Evolutionary conservation across 192 early-diverging fungal species (phyloP).

Genomic region (Coemansia sp.): DNA sequence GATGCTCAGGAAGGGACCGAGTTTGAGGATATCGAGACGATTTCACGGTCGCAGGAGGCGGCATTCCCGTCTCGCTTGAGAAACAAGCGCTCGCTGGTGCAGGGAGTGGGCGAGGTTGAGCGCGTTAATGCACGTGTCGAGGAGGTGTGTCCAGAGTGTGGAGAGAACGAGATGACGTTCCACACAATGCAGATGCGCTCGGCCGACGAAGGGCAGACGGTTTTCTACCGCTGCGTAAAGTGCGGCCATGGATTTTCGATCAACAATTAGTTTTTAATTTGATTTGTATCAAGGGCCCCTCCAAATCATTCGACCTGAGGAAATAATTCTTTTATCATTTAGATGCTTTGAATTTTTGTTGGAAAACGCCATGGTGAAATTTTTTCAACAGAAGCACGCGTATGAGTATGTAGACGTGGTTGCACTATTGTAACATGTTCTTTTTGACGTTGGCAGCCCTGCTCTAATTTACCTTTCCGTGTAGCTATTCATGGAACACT

Average conservation of each 20-base stretch:
- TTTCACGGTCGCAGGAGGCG: conserved; percentile 70
- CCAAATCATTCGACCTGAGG: no score
- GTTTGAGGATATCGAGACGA: conserved; percentile 78
- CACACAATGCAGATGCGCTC: conserved; percentile 95
- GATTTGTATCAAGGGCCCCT: no score
- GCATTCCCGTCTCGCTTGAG: conserved; percentile 78
- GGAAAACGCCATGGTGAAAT: conserved; percentile 66
- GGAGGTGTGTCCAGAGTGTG: conserved; percentile 95
- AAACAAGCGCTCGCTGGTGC: conserved; percentile 68
- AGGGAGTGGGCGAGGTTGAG: conserved; percentile 51
- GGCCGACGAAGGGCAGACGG: conserved; percentile 99
- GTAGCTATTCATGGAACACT: conserved; percentile 70
- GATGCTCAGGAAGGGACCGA: conserved; percentile 60
- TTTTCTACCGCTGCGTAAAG: conserved; percentile 96
- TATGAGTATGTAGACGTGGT: conserved; percentile 58
- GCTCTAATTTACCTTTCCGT: background rate
- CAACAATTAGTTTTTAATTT: conserved; percentile 32
- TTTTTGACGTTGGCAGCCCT: background rate
- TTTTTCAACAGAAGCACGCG: conserved; percentile 73
- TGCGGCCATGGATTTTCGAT: conserved; percentile 75
- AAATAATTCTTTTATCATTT: background rate
- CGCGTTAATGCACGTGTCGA: conserved; percentile 64
- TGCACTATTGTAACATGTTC: background rate
- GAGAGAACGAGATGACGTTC: conserved; percentile 88
- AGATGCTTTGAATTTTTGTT: background rate